These are phyloP conservation scores for Aureobasidium sp. DNA, from an alignment of 2,329 filamentous ascomycete species.

Conservation along the genomic window DNA sequence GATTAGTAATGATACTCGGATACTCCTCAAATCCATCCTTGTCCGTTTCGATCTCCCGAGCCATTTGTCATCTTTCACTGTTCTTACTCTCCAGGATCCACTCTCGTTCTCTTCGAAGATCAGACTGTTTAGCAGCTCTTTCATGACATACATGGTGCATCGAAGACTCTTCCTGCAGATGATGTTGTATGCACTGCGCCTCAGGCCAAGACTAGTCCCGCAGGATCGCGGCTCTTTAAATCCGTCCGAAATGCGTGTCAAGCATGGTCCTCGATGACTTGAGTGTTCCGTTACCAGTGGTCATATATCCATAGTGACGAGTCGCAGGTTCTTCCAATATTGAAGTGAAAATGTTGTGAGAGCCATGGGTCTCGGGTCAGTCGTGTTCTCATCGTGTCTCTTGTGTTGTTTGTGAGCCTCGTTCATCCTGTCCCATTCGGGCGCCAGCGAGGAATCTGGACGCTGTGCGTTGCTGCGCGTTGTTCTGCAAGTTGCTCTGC, in stretches of 20 bases:
- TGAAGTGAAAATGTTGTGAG: neutral
- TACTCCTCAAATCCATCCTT: neutral
- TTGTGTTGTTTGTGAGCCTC: neutral
- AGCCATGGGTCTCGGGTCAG: neutral
- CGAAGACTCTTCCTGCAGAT: neutral
- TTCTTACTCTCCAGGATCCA: neutral
- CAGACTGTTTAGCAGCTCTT: neutral
- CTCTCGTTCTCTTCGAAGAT: neutral
- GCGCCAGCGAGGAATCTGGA: neutral
- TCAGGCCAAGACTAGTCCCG: constrained; percentile 1
- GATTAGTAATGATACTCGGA: neutral
- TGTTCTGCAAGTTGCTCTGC: neutral
- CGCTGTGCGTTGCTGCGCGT: neutral
- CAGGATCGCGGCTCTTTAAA: neutral
- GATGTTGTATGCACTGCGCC: constrained; percentile 10
- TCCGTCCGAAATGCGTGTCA: neutral
- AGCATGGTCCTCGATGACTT: neutral
- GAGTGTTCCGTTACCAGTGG: neutral
- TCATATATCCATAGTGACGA: neutral
- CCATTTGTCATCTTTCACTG: neutral
- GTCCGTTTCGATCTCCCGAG: neutral
- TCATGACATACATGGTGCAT: neutral
- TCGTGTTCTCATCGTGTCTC: neutral
- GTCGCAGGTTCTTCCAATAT: neutral
- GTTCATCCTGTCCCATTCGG: neutral